phyloP scores from a whole-genome alignment of 1,139 yeast species.

The Pichia sp. region DNA sequence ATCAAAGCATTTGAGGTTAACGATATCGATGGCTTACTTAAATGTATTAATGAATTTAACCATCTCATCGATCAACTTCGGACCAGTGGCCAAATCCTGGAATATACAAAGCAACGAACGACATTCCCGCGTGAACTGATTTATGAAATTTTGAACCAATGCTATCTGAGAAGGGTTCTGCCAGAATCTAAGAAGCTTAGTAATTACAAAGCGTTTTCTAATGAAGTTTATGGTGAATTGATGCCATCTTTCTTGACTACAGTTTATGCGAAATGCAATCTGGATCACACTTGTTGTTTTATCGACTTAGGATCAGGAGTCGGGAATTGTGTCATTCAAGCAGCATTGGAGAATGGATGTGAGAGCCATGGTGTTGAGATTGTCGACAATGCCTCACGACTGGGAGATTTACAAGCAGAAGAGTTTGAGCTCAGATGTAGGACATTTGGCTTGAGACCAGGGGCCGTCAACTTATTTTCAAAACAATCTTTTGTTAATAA shows the following conservation, averaged over 20 bases:
- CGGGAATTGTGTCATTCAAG: conserved; percentile 87
- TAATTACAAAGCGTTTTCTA: conserved; percentile 80
- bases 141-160: conserved; percentile 67
- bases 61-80: conserved; percentile 35
- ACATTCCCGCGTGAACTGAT: conserved; percentile 53
- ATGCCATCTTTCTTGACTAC: conserved; percentile 72
- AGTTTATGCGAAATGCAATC: conserved; percentile 60
- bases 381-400: conserved; percentile 73
- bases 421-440: conserved; percentile 58
- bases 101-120: conserved; percentile 37
- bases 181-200: conserved; percentile 65
- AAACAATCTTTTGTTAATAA: conserved; percentile 72
- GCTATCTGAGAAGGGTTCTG: conserved; percentile 74
- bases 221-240: conserved; percentile 87
- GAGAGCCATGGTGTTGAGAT: conserved; percentile 86
- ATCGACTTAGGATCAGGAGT: conserved; percentile 90
- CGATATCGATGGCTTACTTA: conserved; percentile 35
- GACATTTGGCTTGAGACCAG: conserved; percentile 59
- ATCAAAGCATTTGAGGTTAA: conserved; percentile 39
- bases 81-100: conserved; percentile 24
- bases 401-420: conserved; percentile 57
- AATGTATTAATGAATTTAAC: conserved; percentile 42
- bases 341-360: conserved; percentile 83
- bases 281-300: conserved; percentile 53
- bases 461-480: conserved; percentile 55